Base-by-base conservation (phyloP, 2,329 filamentous ascomycete genomes). In the Berkeleyomyces rouxiae region DNA sequence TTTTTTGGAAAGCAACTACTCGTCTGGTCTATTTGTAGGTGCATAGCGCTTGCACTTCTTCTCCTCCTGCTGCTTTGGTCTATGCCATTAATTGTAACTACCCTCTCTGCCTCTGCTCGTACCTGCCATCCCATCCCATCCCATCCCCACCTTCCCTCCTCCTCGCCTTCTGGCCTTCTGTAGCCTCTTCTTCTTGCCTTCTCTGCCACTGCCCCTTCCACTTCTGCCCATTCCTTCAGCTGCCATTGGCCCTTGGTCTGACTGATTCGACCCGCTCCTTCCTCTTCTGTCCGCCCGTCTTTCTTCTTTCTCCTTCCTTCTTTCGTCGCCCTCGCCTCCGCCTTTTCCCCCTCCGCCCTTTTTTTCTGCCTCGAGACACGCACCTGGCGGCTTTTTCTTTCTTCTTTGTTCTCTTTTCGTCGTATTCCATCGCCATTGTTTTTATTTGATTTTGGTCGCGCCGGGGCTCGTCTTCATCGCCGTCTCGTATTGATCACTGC, bases 71-170 rank as follows among this genome's bases (percentile, higher is more conserved):
- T 7, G n/a, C 37, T 42, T 43, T 13, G 11, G 16, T 55, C 31
- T 33, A 36, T 55, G 7, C 2, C 33, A 10, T 33, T 33, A 31
- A 16, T 23, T 10, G 33, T 2, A 3, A 63, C 64, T 65, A 65
- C 68, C 70, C 70, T 58, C 5, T 7, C 9, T 2, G 13, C 11
- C 33, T 31, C 37, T 55, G 11, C 51, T 39, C 16, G 13, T 55
- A n/a, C 49, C 49, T 55, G n/a, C 13, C 53, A 40, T 31, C 39
- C 33, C 1, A 23, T 23, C 39, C 33, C 1, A 23, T 23, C 23
- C 31, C 49, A 53, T 53, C 31, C n/a, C 49, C 49, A 53, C 49
- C 33, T 51, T 61, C 40, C 49, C 36, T 11, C 53, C 42, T 36
- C 42, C 47, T 57, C 43, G 9, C 47, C 16, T 44, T 58, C 33